Evolutionary conservation across 176 grass and related monocot species (phyloP).

Genomic region (Hsuehochloa calcarea): DNA sequence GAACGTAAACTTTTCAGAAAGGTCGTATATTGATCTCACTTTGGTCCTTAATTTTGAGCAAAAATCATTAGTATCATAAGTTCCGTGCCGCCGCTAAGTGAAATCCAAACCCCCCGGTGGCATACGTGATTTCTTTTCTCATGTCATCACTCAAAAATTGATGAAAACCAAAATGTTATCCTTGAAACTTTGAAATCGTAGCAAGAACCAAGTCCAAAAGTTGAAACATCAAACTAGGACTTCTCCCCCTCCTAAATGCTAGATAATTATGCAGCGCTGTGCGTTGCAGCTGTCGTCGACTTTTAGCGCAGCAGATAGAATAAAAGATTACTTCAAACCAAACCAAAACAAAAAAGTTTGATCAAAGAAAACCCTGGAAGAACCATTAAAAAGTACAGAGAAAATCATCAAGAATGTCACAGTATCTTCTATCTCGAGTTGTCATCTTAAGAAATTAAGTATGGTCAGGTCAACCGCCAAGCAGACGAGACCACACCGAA

Average conservation of each 20-base stretch:
- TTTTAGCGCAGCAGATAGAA: not conserved
- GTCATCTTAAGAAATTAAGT: not conserved
- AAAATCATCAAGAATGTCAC: not conserved
- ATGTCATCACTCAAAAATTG: not conserved
- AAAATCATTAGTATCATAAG: not conserved
- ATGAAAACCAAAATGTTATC: not conserved
- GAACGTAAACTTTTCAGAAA: not conserved
- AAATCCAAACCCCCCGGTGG: not conserved
- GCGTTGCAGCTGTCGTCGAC: not conserved
- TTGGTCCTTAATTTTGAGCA: not conserved
- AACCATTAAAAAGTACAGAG: constrained; percentile 2
- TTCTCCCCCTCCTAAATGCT: not conserved
- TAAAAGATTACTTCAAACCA: not conserved
- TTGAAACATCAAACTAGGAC: not conserved
- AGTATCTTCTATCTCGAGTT: not conserved
- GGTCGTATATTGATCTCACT: not conserved
- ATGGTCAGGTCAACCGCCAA: not conserved
- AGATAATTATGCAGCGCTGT: not conserved
- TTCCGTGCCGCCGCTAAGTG: not conserved
- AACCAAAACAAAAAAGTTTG: not conserved
- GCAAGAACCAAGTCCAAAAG: not conserved
- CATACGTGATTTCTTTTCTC: not conserved
- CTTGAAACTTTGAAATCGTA: not conserved
- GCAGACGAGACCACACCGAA: not conserved
- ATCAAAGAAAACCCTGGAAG: not conserved